Evolutionary conservation across 2,329 filamentous ascomycete species (phyloP), one percentile per base, ranked within the genome.

Genomic region (Calonectria pteridis): DNA sequence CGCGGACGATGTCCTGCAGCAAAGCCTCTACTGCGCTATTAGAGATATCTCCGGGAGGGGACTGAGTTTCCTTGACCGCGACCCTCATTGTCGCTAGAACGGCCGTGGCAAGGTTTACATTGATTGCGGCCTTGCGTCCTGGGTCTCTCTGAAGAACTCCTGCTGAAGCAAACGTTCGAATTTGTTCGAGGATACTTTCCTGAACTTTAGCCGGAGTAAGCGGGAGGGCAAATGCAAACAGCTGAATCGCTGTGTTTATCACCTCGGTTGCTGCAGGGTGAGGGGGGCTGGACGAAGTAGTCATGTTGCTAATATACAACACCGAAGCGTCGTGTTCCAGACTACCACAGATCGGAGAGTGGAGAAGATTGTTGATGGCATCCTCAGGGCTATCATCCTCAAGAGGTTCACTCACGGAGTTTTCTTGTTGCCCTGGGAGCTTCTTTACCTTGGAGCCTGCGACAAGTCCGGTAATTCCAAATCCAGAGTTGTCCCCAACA

Each of bases 171-270:
- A 97, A 98, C 0, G 95, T 97, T 20, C 94, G 93, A 62, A 98
- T 93, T 82, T 99, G 97, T 83, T 99, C 97, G 13, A 99, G 87
- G 62, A 98, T 95, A 81, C 96, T 98, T 83, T 99, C 97, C 81
- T 99, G 97, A 3, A 99, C 94, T 81, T 96, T 98, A 5, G 95
- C 90, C 0, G 94, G 94, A 58, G 98, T 97, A 13, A 98, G 87
- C 3, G 97, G 96, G 71, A 99, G 93, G 49, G 95, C 94, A 67
- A 98, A 94, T 2, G 96, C 95, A 82, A 99, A 99, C 0, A 98
- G 88, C 75, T 97, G 93, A 70, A 99, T 97, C 0, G 97, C 96
- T 81, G 96, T 92, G 81, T 99, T 98, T 74, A 98, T 94, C 31
- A 98, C 96, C 81, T 98, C 96, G 0, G 96, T 99, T 0, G 94